Evolutionary conservation across 1,284 basidiomycete species (phyloP), one percentile per base, ranked within the genome.

Genomic region (Malassezia psittaci): DNA sequence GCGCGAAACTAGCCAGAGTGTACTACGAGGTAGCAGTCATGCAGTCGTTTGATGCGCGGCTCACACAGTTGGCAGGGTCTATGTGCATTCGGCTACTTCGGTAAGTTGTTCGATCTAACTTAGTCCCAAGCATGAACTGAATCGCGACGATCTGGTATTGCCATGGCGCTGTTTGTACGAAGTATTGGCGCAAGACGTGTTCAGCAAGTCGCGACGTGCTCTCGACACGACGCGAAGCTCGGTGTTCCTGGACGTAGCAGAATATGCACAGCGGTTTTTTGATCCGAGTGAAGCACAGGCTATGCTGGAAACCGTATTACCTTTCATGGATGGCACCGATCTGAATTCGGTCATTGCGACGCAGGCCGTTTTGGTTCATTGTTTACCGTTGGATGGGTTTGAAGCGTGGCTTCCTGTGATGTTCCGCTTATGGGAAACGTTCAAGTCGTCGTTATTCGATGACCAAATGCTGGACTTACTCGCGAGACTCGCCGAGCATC

Each of bases 91-190:
- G 82, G 43, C 77, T 89, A 35, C 78, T 88, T 81, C 64, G 85
- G 83, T 72, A 81, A 82, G 82, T 49, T 10, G 21, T n/a, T 18
- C 34, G 16, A 43, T 77, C 10, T 79, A 85, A 59, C 79, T 79
- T 59, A 75, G 72, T 67, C 87, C 86, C 49, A 85, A 85, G 76
- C 83, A 83, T 72, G 84, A 85, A 67, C 76, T 91, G 47, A 80
- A 81, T 51, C 83, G 90, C 60, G 79, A 85, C 40, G 89, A 94
- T 73, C 78, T 96, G 75, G 81, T 88, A 57, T 80, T 96, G 1
- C 87, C 88, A 1, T 94, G 90, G 90, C 82, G 83, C 66, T 86
- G 88, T 1, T 79, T 93, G 5, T 90, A 85, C 74, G 82, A 86
- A 54, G 82, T 88, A 19, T 79, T 94, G 13, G 83, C 81, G 64